Evolutionary conservation across 306 rosid genomes (phyloP), one percentile per base, ranked within the genome.

Genomic region (Hippophae tibetana): DNA sequence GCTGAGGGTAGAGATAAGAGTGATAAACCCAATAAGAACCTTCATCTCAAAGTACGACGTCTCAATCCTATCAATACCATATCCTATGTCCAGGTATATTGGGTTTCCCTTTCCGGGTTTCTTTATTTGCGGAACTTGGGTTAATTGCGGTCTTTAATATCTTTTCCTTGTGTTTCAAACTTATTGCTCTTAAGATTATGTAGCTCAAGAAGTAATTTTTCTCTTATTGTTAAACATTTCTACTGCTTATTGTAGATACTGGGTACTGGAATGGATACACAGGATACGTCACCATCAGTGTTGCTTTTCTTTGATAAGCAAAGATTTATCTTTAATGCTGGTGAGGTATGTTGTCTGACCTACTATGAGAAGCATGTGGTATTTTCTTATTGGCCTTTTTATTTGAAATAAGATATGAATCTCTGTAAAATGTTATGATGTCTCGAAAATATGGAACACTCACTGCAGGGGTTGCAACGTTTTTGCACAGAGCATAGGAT

Each of bases 261-360:
- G 54, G 96, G 98, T 8, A 90, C 96, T 56, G 89, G 96, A 67
- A 78, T 90, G 92, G 96, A 87, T 66, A 90, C 96, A 68, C 95
- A 87, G 58, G 98, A 90, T 63, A 87, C 96, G 0, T 85, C 92
- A 43, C 87, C 98, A 57, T 77, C 96, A 0, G 87, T 90, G 49
- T 60, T 85, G 42, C 96, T 90, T 58, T 90, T 90, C 81, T 90
- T 90, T 54, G 98, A 90, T 76, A 87, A 78, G 46, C 89, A 85
- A 44, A 83, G 93, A 58, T 83, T 90, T 61, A 90, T 90, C 45
- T 90, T 87, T 62, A 85, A 90, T 76, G 95, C 93, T 46, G 98
- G 96, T 40, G 98, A 92, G 89, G 96, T 85, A 49, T 56, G 54
- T 25, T 47, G 14, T 23, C 52, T 44, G 49, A 67, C 23, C 3